Percentiles rank a stretch among this genome's conserved stretches.
Conservation (phyloP, 768 basidiomycete species). For the Tremella fuciformis region DNA sequence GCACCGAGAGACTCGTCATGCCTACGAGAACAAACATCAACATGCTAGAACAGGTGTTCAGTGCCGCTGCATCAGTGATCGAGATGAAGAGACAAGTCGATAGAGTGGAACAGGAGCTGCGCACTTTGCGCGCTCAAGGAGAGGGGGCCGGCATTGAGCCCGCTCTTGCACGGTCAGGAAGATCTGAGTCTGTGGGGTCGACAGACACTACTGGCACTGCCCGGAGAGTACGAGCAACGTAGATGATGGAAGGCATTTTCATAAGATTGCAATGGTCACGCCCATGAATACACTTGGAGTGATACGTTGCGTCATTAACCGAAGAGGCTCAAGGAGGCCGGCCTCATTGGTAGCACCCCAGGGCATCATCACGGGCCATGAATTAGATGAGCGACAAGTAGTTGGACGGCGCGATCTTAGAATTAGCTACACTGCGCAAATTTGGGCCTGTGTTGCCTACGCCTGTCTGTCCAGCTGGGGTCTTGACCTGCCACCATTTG, state of each 20-base stretch:
- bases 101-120: conserved; percentile 78
- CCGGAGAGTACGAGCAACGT: too few relatives aligned
- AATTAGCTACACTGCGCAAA: conserved; percentile 1
- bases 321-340: too few relatives aligned
- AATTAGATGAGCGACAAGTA: conserved; percentile 42
- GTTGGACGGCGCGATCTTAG: conserved; percentile 49
- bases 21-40: conserved; percentile 79
- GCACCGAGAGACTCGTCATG: conserved; percentile 78
- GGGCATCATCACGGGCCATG: too few relatives aligned
- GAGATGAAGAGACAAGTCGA: conserved; percentile 83
- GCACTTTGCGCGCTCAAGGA: conserved; percentile 61
- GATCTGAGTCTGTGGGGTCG: too few relatives aligned
- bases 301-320: too few relatives aligned
- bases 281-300: too few relatives aligned
- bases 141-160: conserved; percentile 17
- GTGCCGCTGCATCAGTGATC: conserved; percentile 69
- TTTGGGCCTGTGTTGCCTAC: conserved; percentile 29
- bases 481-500: conserved; percentile 52
- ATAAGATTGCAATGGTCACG: too few relatives aligned
- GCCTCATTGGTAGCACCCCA: too few relatives aligned
- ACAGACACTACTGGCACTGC: too few relatives aligned
- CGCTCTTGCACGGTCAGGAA: too few relatives aligned
- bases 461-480: conserved; percentile 41
- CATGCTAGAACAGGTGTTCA: conserved; percentile 69
- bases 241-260: too few relatives aligned